Evolutionary conservation across 495 filamentous ascomycete genomes (phyloP).

Genomic region (Talaromyces nanjingensis): DNA sequence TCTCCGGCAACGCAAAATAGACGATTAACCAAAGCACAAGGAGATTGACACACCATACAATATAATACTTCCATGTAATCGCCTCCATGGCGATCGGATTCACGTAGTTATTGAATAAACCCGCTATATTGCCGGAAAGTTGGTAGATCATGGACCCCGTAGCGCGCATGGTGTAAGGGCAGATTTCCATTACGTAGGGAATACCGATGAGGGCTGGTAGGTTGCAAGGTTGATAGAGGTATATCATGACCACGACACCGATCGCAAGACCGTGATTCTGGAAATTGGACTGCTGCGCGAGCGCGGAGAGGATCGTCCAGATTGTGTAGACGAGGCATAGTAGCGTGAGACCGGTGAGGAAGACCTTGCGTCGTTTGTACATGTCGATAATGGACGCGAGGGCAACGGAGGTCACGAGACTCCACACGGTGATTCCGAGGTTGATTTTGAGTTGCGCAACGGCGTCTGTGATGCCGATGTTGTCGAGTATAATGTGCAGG

Average conservation of each 20-base stretch:
- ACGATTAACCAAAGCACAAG: slow-evolving; percentile 24
- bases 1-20: slow-evolving; percentile 26
- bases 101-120: slow-evolving; percentile 48
- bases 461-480: background rate
- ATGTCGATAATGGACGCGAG: background rate
- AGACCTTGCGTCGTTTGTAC: background rate
- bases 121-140: slow-evolving; percentile 17
- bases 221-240: background rate
- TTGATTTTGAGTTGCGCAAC: background rate
- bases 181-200: slow-evolving; percentile 54
- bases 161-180: slow-evolving; percentile 59
- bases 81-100: slow-evolving; percentile 53
- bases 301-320: background rate
- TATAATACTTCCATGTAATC: slow-evolving; percentile 52
- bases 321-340: background rate
- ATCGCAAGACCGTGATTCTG: background rate
- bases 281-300: background rate
- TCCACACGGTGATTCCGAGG: background rate
- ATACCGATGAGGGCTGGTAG: background rate
- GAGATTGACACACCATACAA: slow-evolving; percentile 48
- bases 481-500: background rate
- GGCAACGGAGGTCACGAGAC: background rate
- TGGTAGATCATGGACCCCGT: slow-evolving; percentile 63
- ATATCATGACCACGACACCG: background rate
- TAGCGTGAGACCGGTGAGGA: background rate